Evolutionary conservation across 1,284 basidiomycete species (phyloP).

Genomic region (Mycosarcoma mackinlayi): DNA sequence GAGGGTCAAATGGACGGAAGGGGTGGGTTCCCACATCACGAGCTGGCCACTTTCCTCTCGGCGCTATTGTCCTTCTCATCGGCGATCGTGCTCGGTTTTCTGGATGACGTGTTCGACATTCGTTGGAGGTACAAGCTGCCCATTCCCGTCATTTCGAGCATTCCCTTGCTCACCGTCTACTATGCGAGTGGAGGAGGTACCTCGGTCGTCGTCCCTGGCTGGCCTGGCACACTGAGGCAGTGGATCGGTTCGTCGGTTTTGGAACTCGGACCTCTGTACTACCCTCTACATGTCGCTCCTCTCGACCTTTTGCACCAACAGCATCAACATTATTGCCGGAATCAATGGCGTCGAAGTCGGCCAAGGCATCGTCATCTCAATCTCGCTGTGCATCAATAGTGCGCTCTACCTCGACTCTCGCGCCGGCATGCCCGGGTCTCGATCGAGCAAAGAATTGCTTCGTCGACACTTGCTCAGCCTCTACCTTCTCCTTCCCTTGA

Average conservation of each 20-base stretch:
- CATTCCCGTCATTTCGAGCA: conserved; percentile 90
- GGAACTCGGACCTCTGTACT: conserved; percentile 96
- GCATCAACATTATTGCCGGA: conserved; percentile 98
- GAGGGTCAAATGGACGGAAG: conserved; percentile 56
- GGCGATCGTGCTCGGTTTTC: conserved; percentile 91
- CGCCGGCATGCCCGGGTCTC: conserved; percentile 48
- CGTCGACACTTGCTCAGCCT: conserved; percentile 92
- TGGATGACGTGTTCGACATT: conserved; percentile 98
- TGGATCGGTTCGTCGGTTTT: conserved; percentile 76
- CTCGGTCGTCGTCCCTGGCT: conserved; percentile 87
- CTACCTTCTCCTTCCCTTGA: conserved; percentile 94
- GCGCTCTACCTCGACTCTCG: conserved; percentile 75
- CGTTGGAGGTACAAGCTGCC: conserved; percentile 98
- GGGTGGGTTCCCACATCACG: conserved; percentile 84
- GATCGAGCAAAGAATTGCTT: conserved; percentile 75
- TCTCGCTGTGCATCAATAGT: conserved; percentile 91
- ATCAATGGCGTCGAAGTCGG: conserved; percentile 92
- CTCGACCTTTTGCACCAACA: conserved; percentile 96
- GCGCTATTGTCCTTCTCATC: conserved; percentile 89
- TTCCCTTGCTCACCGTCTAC: conserved; percentile 95
- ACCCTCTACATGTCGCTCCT: conserved; percentile 94
- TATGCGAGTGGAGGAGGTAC: conserved; percentile 93
- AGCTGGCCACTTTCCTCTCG: conserved; percentile 92
- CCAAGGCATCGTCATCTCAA: conserved; percentile 90
- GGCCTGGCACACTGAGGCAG: conserved; percentile 56